Conservation (phyloP, 352 stramenopile genomes). For the Phytophthora colocasiae region DNA sequence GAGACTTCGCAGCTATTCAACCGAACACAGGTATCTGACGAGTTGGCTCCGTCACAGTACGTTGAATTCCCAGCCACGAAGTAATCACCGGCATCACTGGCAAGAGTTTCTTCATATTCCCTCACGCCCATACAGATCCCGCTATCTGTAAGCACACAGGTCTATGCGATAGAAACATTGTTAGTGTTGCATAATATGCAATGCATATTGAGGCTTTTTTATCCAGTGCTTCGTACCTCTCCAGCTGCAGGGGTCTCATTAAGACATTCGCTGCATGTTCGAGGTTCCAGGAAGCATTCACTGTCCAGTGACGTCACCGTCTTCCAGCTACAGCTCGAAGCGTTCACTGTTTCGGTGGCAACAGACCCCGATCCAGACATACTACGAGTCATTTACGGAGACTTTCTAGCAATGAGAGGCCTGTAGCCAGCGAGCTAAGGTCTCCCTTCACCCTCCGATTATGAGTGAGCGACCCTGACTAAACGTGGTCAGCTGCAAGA, state of each 20-base stretch:
- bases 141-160: slow-evolving; percentile 31
- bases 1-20: slow-evolving; percentile 42
- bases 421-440: slow-evolving; percentile 8
- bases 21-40: slow-evolving; percentile 38
- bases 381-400: slow-evolving; percentile 14
- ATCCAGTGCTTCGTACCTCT: slow-evolving; percentile 22
- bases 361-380: slow-evolving; percentile 3
- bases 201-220: background rate
- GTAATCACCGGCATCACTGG: slow-evolving; percentile 8
- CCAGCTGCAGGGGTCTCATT: slow-evolving; percentile 34
- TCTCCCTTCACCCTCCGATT: slow-evolving; percentile 16
- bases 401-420: slow-evolving; percentile 27
- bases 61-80: slow-evolving; percentile 22
- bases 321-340: slow-evolving; percentile 46
- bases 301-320: slow-evolving; percentile 15
- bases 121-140: slow-evolving; percentile 31
- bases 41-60: slow-evolving; percentile 21
- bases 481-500: slow-evolving; percentile 17
- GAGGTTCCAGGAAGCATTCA: slow-evolving; percentile 34
- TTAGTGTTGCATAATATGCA: background rate
- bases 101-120: slow-evolving; percentile 7
- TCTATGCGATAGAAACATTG: slow-evolving; percentile 15
- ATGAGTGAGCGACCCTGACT: slow-evolving; percentile 12
- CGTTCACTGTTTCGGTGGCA: slow-evolving; percentile 7
- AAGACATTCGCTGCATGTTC: slow-evolving; percentile 48